Evolutionary conservation across 192 early-diverging fungal genomes (phyloP), one percentile per base, ranked within the genome.

Genomic region (Spinellus fusiger): DNA sequence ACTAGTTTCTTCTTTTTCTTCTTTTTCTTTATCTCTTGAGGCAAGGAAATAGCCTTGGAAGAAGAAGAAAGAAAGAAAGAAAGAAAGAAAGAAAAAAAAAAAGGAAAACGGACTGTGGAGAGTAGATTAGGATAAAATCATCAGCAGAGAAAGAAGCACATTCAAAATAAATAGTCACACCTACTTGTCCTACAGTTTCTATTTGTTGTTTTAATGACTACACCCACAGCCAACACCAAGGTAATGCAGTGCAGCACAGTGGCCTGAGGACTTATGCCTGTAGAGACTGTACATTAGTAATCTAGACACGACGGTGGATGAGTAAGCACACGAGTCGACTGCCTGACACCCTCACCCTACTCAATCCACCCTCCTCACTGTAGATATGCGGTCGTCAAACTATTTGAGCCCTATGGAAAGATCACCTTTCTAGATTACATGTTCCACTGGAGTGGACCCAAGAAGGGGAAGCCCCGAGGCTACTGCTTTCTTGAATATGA

Each of bases 401-500:
- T 90, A 13, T 90, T 90, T 63, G 72, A 80, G 34, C 80, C 81
- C 20, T 85, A 75, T 70, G 86, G 86, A 13, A 77, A 80, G 59
- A 81, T 90, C 66, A 83, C 76, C 9, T 74, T 77, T 44, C 59
- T 88, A 27, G 83, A 87, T 48, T 86, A 78, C 56, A 76, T 87
- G 62, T 86, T 85, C 52, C 84, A 90, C 56, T 75, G 74, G 49
- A 64, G 69, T 62, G 88, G 88, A 10, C 82, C 88, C 12, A 78
- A 77, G 47, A 77, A 78, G 29, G 88, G 88, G 1, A 70, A 84
- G 32, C 84, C 88, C 4, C 64, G 84, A 40, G 88, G 88, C 7
- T 90, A 84, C 61, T 86, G 85, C 51, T 90, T 90, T 60, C 51
- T 90, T 2, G 86, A 88, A 49, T 87, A 79, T 65, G 73, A 52